Base-by-base conservation (phyloP, 1,284 basidiomycete genomes). In the Cutaneotrichosporon sp. region DNA sequence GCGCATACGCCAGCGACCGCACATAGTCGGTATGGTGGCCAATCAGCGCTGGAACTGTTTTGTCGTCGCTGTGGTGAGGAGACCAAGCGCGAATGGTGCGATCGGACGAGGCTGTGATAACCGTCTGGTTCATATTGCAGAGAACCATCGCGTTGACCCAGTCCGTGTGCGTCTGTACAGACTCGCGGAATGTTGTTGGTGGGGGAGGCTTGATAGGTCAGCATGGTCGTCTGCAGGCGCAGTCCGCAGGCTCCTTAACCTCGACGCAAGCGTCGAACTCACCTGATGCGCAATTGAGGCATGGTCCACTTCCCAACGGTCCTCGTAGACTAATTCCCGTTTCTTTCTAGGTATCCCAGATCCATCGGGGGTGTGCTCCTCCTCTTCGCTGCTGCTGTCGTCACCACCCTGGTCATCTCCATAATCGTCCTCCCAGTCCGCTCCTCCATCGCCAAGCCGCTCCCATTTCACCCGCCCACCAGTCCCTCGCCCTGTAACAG, bases 131-230 rank as follows among this genome's bases (percentile, higher is more conserved):
- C 59, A 85, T 79, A 68, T 97, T 94, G 76, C 89, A 93, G 12
- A 98, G 80, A 7, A 93, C 69, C 54, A 98, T 84, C 66, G 97
- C 94, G 72, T 97, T 97, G 42, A 97, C 84, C 96, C 94, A 98
- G 75, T 97, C 92, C 0, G 86, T 84, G 67, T 94, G 90, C 10
- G 83, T 82, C 70, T 94, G 90, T 5, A 85, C 83, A 54, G 83
- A 85, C 71, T 93, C 89, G 42, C 91, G 81, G 67, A 92, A 93
- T 2, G 60, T 67, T 10, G 74, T 76, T 16, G 68, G 54, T 11
- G 62, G 60, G 2, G 68, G 68, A 39, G 63, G 34, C 42, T 59
- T 52, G 12, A 31, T 31, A 14, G 10, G 44, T 55, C 32, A 46
- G 52, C 42, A 12, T n/a, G 22, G 17, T 34, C 32, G 29, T 14